A percentile compares a stretch with the other conserved stretches of the same genome.
These are phyloP conservation scores for Colletotrichum liaoningense DNA, from an alignment of 2,329 filamentous ascomycete species.

Conservation along the genomic window DNA sequence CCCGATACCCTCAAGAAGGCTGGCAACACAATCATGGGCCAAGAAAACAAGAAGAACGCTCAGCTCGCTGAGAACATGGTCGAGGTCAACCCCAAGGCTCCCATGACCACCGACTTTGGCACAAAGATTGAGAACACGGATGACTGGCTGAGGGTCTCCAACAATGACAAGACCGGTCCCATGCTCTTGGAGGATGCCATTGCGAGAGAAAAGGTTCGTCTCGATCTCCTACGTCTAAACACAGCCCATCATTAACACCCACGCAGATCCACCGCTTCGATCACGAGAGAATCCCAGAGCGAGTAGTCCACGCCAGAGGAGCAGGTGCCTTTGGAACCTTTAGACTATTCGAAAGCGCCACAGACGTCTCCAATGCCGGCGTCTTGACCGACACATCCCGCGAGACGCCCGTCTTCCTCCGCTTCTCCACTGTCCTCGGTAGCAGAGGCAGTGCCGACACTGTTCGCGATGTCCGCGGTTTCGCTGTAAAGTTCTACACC, in stretches of 20 bases:
- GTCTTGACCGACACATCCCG: slow-evolving; percentile 76
- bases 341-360: slow-evolving; percentile 61
- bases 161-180: slow-evolving; percentile 73
- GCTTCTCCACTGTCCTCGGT: slow-evolving; percentile 83
- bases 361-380: slow-evolving; percentile 72
- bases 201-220: slow-evolving; percentile 75
- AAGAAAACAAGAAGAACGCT: slow-evolving; percentile 64
- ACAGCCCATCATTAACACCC: slow-evolving; percentile 19
- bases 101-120: slow-evolving; percentile 82
- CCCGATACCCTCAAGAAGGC: slow-evolving; percentile 51
- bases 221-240: neutral
- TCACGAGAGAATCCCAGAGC: slow-evolving; percentile 70
- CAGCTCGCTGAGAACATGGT: slow-evolving; percentile 71
- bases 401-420: slow-evolving; percentile 75
- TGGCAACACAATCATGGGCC: slow-evolving; percentile 54
- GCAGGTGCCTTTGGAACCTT: slow-evolving; percentile 66
- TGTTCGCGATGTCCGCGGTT: slow-evolving; percentile 83
- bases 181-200: slow-evolving; percentile 78
- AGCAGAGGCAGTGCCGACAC: slow-evolving; percentile 83
- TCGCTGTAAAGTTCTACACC: slow-evolving; percentile 83
- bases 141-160: slow-evolving; percentile 78
- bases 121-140: slow-evolving; percentile 80
- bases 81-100: slow-evolving; percentile 66
- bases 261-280: slow-evolving; percentile 79
- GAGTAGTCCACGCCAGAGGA: slow-evolving; percentile 72